phyloP scores from a whole-genome alignment of 257 asterid genomes.

The Scutellaria galericulata region DNA sequence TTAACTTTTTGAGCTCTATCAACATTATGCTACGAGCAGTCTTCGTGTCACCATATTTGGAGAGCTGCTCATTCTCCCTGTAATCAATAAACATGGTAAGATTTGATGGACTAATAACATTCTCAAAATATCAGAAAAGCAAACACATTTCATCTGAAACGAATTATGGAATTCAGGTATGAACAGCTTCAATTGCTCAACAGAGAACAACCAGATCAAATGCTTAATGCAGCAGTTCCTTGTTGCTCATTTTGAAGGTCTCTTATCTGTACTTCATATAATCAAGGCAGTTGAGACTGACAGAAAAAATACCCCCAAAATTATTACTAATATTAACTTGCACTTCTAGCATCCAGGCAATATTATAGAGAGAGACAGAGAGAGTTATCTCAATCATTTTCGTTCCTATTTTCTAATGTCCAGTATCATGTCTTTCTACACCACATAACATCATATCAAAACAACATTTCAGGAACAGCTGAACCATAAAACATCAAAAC shows the following conservation, averaged over 20 bases:
- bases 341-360: slow-evolving; percentile 14
- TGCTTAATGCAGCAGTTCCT: neutral
- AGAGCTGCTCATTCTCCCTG: slow-evolving; percentile 99
- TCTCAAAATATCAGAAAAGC: neutral
- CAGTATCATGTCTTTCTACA: neutral
- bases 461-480: neutral
- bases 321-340: neutral
- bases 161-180: neutral
- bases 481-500: neutral
- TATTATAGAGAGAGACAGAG: neutral
- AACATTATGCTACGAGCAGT: slow-evolving; percentile 97
- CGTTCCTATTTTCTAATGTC: slow-evolving; percentile 1
- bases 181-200: slow-evolving; percentile 1
- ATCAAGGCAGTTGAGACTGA: slow-evolving; percentile 1
- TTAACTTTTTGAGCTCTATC: slow-evolving; percentile 89
- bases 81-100: slow-evolving; percentile 31
- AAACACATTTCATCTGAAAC: neutral
- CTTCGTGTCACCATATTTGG: slow-evolving; percentile 96
- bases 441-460: neutral
- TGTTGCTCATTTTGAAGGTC: neutral
- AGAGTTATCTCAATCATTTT: neutral
- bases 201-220: slow-evolving; percentile 5
- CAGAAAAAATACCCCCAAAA: neutral
- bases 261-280: neutral
- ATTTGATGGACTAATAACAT: slow-evolving; percentile 5